These are phyloP conservation scores for Rugosomyces carneus DNA, from an alignment of 1,284 basidiomycete species.

Conservation along the genomic window DNA sequence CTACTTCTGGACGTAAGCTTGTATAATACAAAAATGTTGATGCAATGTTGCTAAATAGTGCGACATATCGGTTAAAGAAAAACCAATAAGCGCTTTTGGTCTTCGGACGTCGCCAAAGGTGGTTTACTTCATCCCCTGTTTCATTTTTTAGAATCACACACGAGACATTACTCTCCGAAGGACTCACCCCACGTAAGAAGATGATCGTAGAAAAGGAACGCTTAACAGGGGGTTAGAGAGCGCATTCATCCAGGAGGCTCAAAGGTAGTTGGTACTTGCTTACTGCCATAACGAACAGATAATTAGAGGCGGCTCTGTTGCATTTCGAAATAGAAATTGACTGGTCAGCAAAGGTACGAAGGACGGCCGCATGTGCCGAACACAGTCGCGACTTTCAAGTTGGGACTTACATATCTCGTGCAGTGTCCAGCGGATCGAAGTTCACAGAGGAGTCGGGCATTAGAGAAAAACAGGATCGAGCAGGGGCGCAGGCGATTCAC, in stretches of 20 bases:
- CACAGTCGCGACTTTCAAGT: too few species aligned
- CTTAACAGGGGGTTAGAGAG: constrained; percentile 15
- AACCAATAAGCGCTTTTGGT: constrained; percentile 34
- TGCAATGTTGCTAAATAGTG: constrained; percentile 31
- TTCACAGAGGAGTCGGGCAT: too few species aligned
- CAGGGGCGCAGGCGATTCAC: too few species aligned
- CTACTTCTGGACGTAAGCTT: constrained; percentile 10
- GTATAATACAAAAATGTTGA: constrained; percentile 27
- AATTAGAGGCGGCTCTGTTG: too few species aligned
- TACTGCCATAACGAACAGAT: constrained; percentile 24
- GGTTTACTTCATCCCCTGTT: constrained; percentile 31
- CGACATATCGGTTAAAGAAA: constrained; percentile 37
- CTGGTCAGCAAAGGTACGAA: too few species aligned
- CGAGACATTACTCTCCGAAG: not conserved
- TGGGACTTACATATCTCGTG: too few species aligned
- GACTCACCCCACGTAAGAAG: constrained; percentile 27
- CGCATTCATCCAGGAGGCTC: not conserved
- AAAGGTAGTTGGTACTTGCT: constrained; percentile 20
- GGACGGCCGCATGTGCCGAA: too few species aligned
- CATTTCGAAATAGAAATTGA: too few species aligned
- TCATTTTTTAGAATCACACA: not conserved
- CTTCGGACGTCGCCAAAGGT: constrained; percentile 34
- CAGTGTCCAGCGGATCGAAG: too few species aligned
- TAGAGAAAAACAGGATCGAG: too few species aligned
- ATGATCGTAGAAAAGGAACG: constrained; percentile 34